Conservation (phyloP, 2,329 filamentous ascomycete species). For the Arthroderma sp. region DNA sequence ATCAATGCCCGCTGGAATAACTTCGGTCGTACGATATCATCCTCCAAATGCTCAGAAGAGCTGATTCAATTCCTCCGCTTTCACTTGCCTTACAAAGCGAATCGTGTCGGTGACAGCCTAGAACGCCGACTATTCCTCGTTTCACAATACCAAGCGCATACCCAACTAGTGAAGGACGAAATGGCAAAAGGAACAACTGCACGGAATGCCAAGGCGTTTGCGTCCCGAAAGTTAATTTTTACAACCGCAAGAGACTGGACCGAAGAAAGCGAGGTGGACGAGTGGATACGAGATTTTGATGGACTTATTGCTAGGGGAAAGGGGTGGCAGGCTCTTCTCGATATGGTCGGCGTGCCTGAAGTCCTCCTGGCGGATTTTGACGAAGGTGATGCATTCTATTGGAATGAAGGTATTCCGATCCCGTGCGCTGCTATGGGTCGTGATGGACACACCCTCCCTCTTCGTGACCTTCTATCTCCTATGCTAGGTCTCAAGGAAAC, state of each 20-base stretch:
- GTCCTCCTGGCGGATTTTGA: not conserved
- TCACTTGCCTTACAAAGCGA: not conserved
- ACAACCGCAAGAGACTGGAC: not conserved
- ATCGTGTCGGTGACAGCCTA: not conserved
- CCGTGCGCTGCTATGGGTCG: not conserved
- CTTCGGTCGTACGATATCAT: not conserved
- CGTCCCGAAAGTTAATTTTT: not conserved
- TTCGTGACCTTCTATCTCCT: not conserved
- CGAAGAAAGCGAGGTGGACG: not conserved
- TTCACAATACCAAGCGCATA: not conserved
- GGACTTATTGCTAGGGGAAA: not conserved
- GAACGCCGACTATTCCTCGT: not conserved
- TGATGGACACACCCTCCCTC: not conserved
- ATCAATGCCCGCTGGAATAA: not conserved
- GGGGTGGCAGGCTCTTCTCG: not conserved
- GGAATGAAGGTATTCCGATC: not conserved
- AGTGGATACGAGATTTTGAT: not conserved
- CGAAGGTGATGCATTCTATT: not conserved
- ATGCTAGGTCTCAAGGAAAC: not conserved
- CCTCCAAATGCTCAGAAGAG: not conserved
- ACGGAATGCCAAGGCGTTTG: not conserved
- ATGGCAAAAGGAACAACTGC: not conserved
- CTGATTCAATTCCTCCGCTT: not conserved
- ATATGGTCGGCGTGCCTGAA: not conserved
- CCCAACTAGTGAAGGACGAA: not conserved